Evolutionary conservation across 2,329 filamentous ascomycete genomes (phyloP).

Genomic region (Pseudocercospora eumusae): DNA sequence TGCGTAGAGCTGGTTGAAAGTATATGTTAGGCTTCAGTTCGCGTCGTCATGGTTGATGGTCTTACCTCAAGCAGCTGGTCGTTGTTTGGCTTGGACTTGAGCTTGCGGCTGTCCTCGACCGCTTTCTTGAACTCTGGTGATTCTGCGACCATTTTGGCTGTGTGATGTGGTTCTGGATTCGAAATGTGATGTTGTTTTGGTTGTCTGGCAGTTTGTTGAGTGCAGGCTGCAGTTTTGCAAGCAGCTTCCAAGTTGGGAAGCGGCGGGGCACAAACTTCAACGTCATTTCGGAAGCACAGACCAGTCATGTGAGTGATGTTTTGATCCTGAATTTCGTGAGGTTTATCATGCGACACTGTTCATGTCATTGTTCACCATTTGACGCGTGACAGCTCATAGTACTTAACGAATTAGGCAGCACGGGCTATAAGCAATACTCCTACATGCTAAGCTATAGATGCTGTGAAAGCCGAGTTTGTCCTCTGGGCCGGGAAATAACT

Average conservation of each 20-base stretch:
- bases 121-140: constrained; percentile 80
- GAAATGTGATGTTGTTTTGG: not conserved
- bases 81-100: constrained; percentile 64
- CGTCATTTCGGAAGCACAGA: not conserved
- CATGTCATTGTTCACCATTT: too few relatives aligned
- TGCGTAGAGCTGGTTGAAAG: constrained; percentile 54
- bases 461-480: not conserved
- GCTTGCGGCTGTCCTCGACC: constrained; percentile 65
- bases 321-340: too few relatives aligned
- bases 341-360: too few relatives aligned
- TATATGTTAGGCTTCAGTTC: not conserved
- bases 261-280: constrained; percentile 5
- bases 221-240: constrained; percentile 7
- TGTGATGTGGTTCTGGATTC: not conserved
- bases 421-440: too few relatives aligned
- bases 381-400: too few relatives aligned
- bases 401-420: too few relatives aligned
- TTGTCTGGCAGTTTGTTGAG: not conserved
- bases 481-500: not conserved
- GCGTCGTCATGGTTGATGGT: not conserved
- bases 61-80: constrained; percentile 63
- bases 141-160: constrained; percentile 21
- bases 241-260: constrained; percentile 9
- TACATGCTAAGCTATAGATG: not conserved
- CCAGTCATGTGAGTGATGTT: not conserved